These are phyloP conservation scores for Xylariaceae sp. DNA, from an alignment of 2,329 filamentous ascomycete species.

Conservation along the genomic window DNA sequence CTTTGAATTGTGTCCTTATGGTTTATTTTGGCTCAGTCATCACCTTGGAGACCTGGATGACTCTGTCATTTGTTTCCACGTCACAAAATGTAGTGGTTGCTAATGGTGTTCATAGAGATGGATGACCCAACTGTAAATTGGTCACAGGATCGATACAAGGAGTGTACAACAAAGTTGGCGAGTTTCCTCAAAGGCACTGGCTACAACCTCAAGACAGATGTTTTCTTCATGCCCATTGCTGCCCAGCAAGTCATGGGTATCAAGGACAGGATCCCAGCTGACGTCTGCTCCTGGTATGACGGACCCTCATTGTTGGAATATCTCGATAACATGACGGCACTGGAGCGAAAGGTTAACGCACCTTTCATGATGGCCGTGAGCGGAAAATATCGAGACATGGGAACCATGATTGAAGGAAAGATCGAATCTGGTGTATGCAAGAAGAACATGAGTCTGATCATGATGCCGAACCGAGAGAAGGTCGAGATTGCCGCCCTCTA, in stretches of 20 bases:
- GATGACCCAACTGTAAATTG: conserved; percentile 95
- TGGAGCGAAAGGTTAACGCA: conserved; percentile 93
- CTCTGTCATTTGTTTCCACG: no score
- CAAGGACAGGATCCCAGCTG: conserved; percentile 79
- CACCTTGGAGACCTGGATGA: no score
- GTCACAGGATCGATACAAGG: conserved; percentile 87
- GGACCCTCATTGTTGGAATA: conserved; percentile 92
- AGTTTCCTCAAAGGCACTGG: conserved; percentile 88
- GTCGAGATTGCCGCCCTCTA: conserved; percentile 83
- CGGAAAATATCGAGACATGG: conserved; percentile 95
- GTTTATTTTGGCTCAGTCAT: no score
- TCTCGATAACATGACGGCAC: conserved; percentile 85
- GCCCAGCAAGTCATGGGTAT: conserved; percentile 83
- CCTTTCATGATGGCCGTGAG: conserved; percentile 99
- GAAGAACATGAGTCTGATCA: conserved; percentile 74
- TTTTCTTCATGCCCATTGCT: conserved; percentile 94
- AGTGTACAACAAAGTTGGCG: conserved; percentile 84
- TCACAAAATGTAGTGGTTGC: background rate
- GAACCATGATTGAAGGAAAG: conserved; percentile 96
- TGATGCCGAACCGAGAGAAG: conserved; percentile 92
- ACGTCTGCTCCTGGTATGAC: conserved; percentile 75
- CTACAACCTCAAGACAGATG: conserved; percentile 90
- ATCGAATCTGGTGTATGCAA: conserved; percentile 92
- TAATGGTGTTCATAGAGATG: conserved; percentile 58
- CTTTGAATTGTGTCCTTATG: background rate